Evolutionary conservation across 1,284 basidiomycete genomes (phyloP), one percentile per base, ranked within the genome.

Genomic region (Ceratobasidium sp.): DNA sequence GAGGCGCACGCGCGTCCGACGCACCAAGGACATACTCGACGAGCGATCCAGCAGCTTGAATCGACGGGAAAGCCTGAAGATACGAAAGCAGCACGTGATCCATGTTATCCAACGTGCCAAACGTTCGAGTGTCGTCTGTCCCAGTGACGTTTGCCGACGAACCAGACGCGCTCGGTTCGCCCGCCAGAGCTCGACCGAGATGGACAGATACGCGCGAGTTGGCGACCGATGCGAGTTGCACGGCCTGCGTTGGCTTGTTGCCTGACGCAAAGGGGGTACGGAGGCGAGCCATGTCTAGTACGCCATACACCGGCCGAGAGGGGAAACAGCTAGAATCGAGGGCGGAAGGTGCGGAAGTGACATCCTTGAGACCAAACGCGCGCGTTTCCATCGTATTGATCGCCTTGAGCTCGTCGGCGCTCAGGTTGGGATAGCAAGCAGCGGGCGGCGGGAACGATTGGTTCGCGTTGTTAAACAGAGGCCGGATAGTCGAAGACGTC

Each of bases 21-120:
- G 68, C 40, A 39, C 66, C 79, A 46, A 91, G 83, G 40, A 92
- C 85, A 80, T 87, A 90, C 46, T 86, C 81, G 61, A 89, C 88
- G 42, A 92, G 83, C 10, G 87, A 87, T 66, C 81, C 87, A 20
- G 90, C 90, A 39, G 88, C 82, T 42, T 84, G 85, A 72, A 87
- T 85, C 23, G 70, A 80, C 2, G 87, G 83, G 51, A 92, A 89
- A 39, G 90, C 87, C 55, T 85, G 84, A n/a, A 92, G 86, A 83
- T 89, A 92, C 77, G 87, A 84, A 68, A 91, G 84, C 66, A 91
- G 84, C 80, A 92, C 88, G 83, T 92, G 91, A 80, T 90, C 87
- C 44, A 89, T 82, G 80, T 89, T 85, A 77, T 86, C 86, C 53
- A 89, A 77, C 5, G 90, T 91, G 15, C 91, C 91, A 81, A 88